Conservation (phyloP, 192 early-diverging fungal species). For the Backusella tuberculispora region DNA sequence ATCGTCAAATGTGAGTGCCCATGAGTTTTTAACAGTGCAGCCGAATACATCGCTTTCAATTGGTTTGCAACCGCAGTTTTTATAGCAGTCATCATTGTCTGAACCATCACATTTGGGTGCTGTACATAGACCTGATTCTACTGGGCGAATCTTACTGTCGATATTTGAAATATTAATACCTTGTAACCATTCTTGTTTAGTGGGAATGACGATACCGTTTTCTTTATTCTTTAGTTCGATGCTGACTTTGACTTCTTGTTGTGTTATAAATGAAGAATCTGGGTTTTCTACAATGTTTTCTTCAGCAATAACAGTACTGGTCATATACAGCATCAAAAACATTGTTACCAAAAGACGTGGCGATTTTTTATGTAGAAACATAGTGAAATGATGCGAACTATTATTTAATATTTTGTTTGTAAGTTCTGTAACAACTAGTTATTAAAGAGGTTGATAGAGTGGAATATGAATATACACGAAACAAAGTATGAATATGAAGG, state of each 20-base stretch:
- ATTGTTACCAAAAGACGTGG: not conserved
- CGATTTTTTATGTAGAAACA: not conserved
- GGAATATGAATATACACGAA: not conserved
- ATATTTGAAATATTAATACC: constrained; percentile 6
- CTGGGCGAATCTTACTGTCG: constrained; percentile 17
- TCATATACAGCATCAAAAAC: not conserved
- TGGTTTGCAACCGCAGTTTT: constrained; percentile 36
- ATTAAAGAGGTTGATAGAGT: not conserved
- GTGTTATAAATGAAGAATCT: not conserved
- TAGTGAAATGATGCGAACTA: not conserved
- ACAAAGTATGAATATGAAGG: not conserved
- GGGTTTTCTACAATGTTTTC: not conserved
- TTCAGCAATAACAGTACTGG: not conserved
- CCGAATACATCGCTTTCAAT: constrained; percentile 37
- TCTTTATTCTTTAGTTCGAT: not conserved
- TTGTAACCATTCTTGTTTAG: constrained; percentile 7
- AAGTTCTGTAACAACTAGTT: not conserved
- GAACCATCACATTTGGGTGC: constrained; percentile 37
- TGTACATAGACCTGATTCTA: constrained; percentile 35
- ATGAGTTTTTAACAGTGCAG: constrained; percentile 22
- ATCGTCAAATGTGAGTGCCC: constrained; percentile 60
- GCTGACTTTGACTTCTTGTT: not conserved
- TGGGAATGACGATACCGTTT: constrained; percentile 3
- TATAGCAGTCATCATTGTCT: constrained; percentile 41
- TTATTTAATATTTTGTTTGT: not conserved